Evolutionary conservation across 1,284 basidiomycete genomes (phyloP).

Genomic region (Tilletia walkeri): DNA sequence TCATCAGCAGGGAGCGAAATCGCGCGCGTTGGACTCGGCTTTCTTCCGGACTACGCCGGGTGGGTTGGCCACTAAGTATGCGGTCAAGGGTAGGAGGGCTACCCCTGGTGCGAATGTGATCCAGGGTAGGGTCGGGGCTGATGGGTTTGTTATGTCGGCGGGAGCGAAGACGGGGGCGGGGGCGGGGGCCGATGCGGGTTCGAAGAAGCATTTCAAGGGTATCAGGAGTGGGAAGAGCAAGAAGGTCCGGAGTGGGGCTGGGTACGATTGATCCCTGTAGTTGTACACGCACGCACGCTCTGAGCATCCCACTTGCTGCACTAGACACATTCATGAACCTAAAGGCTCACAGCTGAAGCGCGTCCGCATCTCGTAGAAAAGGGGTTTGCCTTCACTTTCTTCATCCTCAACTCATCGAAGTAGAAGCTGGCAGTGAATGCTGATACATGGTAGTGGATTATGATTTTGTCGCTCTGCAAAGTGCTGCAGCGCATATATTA

Average conservation of each 20-base stretch:
- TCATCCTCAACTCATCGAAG: too few relatives aligned
- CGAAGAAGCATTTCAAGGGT: conserved; percentile 88
- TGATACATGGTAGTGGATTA: too few relatives aligned
- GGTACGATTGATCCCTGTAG: not conserved
- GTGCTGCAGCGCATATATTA: too few relatives aligned
- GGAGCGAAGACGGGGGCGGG: conserved; percentile 55
- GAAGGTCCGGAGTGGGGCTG: conserved; percentile 15
- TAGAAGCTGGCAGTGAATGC: too few relatives aligned
- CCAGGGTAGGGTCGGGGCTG: conserved; percentile 36
- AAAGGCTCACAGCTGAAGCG: too few relatives aligned
- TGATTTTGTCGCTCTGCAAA: too few relatives aligned
- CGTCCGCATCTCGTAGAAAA: too few relatives aligned
- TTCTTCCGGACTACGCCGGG: conserved; percentile 69
- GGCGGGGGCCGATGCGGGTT: conserved; percentile 40
- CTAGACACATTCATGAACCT: too few relatives aligned
- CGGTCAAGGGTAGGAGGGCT: conserved; percentile 58
- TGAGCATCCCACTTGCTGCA: too few relatives aligned
- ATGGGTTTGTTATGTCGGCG: conserved; percentile 24
- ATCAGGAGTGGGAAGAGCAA: conserved; percentile 72
- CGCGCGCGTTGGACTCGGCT: conserved; percentile 68
- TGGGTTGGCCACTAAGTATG: conserved; percentile 64
- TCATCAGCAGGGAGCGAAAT: conserved; percentile 32
- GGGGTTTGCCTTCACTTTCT: too few relatives aligned
- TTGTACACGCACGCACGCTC: too few relatives aligned
- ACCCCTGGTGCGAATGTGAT: conserved; percentile 29